Conservation (phyloP, 2,329 filamentous ascomycete species). For the Cephalotrichum gorgonifer region DNA sequence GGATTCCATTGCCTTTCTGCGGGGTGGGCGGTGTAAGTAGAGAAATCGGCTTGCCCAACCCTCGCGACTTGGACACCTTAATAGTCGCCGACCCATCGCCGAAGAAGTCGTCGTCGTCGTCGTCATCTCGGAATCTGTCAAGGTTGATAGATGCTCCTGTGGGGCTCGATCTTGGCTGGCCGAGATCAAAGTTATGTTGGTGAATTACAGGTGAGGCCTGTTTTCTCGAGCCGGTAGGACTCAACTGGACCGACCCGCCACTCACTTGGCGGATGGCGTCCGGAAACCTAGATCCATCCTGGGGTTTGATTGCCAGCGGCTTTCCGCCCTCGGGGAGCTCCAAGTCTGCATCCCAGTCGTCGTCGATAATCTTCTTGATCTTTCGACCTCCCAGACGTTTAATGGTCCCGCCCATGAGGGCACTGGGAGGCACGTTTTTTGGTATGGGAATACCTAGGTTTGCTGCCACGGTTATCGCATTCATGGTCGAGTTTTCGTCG, state of each 20-base stretch:
- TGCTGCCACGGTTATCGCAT: constrained; percentile 80
- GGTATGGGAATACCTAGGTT: constrained; percentile 88
- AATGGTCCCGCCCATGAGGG: constrained; percentile 84
- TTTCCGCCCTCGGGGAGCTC: constrained; percentile 53
- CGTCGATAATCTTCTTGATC: constrained; percentile 60
- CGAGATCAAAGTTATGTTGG: constrained; percentile 1
- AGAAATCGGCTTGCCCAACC: constrained; percentile 37
- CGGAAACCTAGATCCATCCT: constrained; percentile 51
- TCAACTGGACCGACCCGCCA: constrained; percentile 39
- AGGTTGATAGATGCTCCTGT: constrained; percentile 42
- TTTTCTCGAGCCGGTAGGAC: constrained; percentile 34
- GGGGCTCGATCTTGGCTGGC: constrained; percentile 18
- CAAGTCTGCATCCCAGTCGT: constrained; percentile 74
- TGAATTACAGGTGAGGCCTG: constrained; percentile 16
- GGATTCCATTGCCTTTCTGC: constrained; percentile 24
- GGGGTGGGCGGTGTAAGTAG: constrained; percentile 47
- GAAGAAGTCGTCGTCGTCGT: constrained; percentile 53
- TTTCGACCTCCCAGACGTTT: constrained; percentile 74
- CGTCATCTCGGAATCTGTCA: constrained; percentile 54
- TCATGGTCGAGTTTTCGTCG: constrained; percentile 72
- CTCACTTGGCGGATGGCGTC: constrained; percentile 60
- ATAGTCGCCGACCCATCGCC: constrained; percentile 57
- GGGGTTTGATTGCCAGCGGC: constrained; percentile 54
- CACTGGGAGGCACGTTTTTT: constrained; percentile 74
- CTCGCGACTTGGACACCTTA: constrained; percentile 51